Percentiles rank a stretch among this genome's conserved stretches.
Conservation (phyloP, 495 filamentous ascomycete species). For the Penicillium desertorum region DNA sequence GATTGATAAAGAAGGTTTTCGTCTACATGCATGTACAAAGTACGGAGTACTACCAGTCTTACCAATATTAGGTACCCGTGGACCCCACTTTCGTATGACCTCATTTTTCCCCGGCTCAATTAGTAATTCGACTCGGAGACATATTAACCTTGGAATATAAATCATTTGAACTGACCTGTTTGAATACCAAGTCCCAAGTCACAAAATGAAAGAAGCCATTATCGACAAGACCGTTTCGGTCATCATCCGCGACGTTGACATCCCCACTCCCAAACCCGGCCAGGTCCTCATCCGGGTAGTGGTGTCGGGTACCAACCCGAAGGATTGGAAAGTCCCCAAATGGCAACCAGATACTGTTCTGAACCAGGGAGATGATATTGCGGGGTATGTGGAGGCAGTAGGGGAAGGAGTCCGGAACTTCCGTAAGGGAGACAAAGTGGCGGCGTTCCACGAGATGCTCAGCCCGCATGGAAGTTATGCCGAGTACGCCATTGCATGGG, state of each 20-base stretch:
- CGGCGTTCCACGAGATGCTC: constrained; percentile 64
- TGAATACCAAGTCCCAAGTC: background rate
- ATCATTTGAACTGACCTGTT: background rate
- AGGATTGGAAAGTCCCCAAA: constrained; percentile 67
- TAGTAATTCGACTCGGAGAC: no score
- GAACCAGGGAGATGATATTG: constrained; percentile 73
- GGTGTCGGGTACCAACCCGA: constrained; percentile 71
- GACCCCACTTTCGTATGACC: no score
- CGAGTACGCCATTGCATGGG: constrained; percentile 67
- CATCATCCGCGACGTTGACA: constrained; percentile 61
- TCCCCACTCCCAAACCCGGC: constrained; percentile 58
- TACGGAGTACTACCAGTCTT: no score
- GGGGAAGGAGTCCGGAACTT: constrained; percentile 62
- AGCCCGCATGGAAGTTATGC: constrained; percentile 61
- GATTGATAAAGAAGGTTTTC: no score
- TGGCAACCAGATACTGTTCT: constrained; percentile 19
- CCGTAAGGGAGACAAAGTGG: constrained; percentile 66
- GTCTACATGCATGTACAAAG: no score
- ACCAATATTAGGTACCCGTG: no score
- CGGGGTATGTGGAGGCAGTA: constrained; percentile 63
- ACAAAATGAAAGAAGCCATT: constrained; percentile 65
- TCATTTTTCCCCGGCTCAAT: no score
- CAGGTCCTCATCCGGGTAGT: constrained; percentile 72
- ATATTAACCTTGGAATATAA: no score
- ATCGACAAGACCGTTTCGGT: constrained; percentile 54